phyloP scores from a whole-genome alignment of 306 rosid genomes.

The Gynostemma pentaphyllum region DNA sequence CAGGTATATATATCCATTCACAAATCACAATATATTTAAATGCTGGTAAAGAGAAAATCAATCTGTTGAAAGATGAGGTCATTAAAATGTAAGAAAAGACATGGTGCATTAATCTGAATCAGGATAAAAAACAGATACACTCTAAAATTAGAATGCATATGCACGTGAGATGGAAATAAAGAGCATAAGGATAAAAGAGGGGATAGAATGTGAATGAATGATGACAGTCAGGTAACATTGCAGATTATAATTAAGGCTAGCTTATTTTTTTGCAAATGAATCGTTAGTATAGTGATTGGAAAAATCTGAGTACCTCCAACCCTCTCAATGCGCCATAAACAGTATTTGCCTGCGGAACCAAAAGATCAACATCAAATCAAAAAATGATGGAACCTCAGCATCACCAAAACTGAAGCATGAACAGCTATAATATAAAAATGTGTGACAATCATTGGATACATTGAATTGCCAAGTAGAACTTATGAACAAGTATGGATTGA shows the following conservation, averaged over 20 bases:
- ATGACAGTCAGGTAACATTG: neutral
- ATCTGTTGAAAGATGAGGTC: neutral
- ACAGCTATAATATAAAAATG: neutral
- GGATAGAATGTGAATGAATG: neutral
- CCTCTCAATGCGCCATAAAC: slow-evolving; percentile 51
- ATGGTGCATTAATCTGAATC: neutral
- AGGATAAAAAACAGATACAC: neutral
- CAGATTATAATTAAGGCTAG: neutral
- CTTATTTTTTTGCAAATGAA: neutral
- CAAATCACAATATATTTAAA: neutral
- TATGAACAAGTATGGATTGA: neutral
- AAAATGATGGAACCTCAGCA: slow-evolving; percentile 1
- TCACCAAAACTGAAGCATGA: neutral
- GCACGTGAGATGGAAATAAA: neutral
- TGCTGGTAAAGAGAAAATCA: neutral
- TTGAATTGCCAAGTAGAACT: neutral
- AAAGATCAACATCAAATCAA: slow-evolving; percentile 4
- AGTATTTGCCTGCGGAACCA: slow-evolving; percentile 37
- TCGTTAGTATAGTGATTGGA: neutral
- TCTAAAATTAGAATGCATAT: neutral
- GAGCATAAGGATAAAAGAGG: neutral
- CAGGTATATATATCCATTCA: neutral
- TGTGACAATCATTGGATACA: neutral
- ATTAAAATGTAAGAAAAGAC: neutral
- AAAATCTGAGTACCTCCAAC: slow-evolving; percentile 35